Conservation (phyloP, 148 eudicot genomes). For the Amaranthus hypochondriacus region DNA sequence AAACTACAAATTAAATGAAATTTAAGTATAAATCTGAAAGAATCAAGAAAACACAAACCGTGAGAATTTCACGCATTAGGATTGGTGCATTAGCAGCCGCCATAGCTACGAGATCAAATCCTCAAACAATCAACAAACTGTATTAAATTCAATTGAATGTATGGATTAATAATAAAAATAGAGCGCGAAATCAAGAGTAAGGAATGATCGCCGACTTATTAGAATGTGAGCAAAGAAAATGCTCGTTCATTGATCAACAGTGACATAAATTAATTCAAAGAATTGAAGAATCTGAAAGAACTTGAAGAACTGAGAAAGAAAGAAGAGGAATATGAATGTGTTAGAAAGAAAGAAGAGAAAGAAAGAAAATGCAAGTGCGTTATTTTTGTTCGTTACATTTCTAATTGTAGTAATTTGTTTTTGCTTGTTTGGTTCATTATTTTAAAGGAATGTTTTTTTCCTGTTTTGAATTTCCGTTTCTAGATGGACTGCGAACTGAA, state of each 20-base stretch:
- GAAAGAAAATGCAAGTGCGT: slow-evolving; percentile 9
- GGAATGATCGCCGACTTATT: neutral
- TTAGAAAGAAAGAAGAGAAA: slow-evolving; percentile 10
- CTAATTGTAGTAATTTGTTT: neutral
- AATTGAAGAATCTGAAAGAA: neutral
- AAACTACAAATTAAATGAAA: neutral
- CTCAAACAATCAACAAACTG: neutral
- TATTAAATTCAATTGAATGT: neutral
- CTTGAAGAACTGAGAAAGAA: neutral
- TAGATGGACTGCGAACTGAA: no score
- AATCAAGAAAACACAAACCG: slow-evolving; percentile 41
- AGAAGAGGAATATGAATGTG: slow-evolving; percentile 4
- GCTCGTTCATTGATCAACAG: slow-evolving; percentile 10
- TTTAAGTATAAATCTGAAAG: slow-evolving; percentile 12
- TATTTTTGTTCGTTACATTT: slow-evolving; percentile 2
- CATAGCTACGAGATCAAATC: slow-evolving; percentile 56
- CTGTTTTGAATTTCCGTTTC: no score
- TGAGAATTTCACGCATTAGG: slow-evolving; percentile 86
- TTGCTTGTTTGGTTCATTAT: no score
- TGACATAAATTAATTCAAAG: neutral
- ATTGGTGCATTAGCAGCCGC: slow-evolving; percentile 99
- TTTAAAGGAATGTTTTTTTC: neutral
- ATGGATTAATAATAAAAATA: slow-evolving; percentile 5
- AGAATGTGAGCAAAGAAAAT: slow-evolving; percentile 1
- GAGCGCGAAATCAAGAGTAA: neutral